Conservation (phyloP, 805 yeast species). For the Kuraishia ogatae region DNA sequence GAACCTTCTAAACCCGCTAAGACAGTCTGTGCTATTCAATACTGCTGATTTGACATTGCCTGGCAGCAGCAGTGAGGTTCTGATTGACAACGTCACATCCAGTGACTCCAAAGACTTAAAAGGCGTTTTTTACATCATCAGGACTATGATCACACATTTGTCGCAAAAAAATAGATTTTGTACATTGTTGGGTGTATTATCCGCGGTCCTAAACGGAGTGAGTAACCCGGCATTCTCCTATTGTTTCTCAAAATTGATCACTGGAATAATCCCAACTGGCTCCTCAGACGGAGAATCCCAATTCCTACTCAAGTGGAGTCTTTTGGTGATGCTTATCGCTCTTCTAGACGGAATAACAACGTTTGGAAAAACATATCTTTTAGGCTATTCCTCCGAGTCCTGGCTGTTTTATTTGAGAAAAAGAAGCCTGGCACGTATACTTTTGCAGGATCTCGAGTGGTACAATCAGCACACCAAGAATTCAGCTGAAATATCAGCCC, state of each 20-base stretch:
- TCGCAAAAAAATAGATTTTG: constrained; percentile 12
- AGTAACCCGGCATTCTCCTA: constrained; percentile 73
- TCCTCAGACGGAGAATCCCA: constrained; percentile 20
- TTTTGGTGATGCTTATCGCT: constrained; percentile 55
- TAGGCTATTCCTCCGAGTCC: constrained; percentile 54
- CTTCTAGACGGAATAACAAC: constrained; percentile 49
- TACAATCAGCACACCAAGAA: constrained; percentile 28
- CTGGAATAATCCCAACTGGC: constrained; percentile 47
- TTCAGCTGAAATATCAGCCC: constrained; percentile 50
- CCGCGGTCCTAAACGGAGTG: constrained; percentile 50
- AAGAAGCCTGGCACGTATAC: constrained; percentile 36
- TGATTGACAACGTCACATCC: constrained; percentile 11
- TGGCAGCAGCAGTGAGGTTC: constrained; percentile 6
- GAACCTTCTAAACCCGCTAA: constrained; percentile 3
- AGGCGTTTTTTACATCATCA: background rate
- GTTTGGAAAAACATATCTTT: constrained; percentile 38
- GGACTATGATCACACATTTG: background rate
- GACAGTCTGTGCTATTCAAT: constrained; percentile 5
- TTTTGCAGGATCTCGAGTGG: constrained; percentile 47
- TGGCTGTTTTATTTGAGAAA: constrained; percentile 55
- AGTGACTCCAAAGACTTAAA: background rate
- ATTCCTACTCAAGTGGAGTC: constrained; percentile 55
- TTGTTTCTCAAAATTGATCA: constrained; percentile 60
- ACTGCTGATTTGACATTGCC: background rate
- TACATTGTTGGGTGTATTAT: constrained; percentile 40